Base-by-base conservation (phyloP, 805 yeast species). In the Saccharomycopsis fodiens region DNA sequence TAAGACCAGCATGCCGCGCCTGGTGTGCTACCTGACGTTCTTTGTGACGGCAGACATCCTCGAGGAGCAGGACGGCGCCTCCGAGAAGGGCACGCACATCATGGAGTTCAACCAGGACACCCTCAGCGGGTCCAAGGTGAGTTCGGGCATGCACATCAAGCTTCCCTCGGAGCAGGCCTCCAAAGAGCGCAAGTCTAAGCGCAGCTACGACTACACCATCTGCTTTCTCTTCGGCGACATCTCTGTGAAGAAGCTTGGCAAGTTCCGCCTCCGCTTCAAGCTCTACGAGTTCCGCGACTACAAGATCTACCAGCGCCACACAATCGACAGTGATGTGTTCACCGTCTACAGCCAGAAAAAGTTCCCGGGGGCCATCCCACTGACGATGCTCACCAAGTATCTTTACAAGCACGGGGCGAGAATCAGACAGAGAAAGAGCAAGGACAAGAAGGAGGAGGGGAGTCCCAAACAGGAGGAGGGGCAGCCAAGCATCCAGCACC, bases 201-300 rank as follows among this genome's bases (percentile, higher is more conserved):
- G 31, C 31, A 30, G 16, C 30, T 23, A 39, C n/a, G 57, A 59
- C 35, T 54, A 49, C 46, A 56, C 59, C 4, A 53, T 58, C 6
- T 54, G 59, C 4, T 61, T 61, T 52, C 61, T 59, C 4, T 60
- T 61, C 50, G 57, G 62, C n/a, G 62, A 60, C 41, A 45, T 61
- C 3, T 54, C 59, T 1, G 61, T 60, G 25, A 49, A 56, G 27
- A 56, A 55, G 41, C 56, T 57, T 25, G 65, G 65, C 6, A 45
- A 45, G 8, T 60, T 54, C 45, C 48, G 47, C 21, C 45, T 61
- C 34, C 51, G 54, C 16, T 61, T 61, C 39, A 58, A 57, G 22
- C 46, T 61, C n/a, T 61, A 55, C 47, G 64, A 61, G 44, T 55
- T 54, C 1, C 52, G 39, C 31, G 44, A 55, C 7, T 58, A 58